phyloP scores from a whole-genome alignment of 179 eudicot species.

The Beta lomatogona region DNA sequence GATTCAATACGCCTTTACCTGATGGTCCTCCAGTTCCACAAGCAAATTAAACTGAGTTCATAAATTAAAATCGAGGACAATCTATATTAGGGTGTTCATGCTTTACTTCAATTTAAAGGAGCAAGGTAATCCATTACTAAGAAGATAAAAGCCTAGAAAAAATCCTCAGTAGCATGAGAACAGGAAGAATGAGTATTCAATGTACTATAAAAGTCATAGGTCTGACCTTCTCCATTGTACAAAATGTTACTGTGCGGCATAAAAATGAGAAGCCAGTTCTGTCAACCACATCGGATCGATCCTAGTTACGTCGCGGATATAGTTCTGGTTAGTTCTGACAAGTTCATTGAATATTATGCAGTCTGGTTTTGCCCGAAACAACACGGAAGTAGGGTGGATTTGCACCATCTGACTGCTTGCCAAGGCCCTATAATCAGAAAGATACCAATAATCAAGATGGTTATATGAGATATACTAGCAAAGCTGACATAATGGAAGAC shows the following conservation, averaged over 20 bases:
- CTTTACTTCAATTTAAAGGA: not conserved
- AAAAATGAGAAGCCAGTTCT: conserved; percentile 81
- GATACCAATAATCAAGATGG: not conserved
- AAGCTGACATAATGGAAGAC: not conserved
- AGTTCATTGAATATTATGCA: conserved; percentile 78
- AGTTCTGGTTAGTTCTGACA: conserved; percentile 68
- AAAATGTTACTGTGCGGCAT: conserved; percentile 24
- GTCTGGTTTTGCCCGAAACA: conserved; percentile 75
- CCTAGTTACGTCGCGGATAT: conserved; percentile 69
- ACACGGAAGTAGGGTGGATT: conserved; percentile 86
- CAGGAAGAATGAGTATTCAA: not conserved
- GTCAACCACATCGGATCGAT: conserved; percentile 90
- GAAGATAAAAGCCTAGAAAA: not conserved
- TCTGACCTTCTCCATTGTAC: conserved; percentile 18
- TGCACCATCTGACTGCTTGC: conserved; percentile 71
- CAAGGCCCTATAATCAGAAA: conserved; percentile 55
- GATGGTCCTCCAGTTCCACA: not conserved
- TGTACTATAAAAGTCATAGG: not conserved
- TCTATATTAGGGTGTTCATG: not conserved
- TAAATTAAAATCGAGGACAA: not conserved
- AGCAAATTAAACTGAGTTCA: not conserved
- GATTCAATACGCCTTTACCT: not conserved
- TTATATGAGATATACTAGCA: not conserved
- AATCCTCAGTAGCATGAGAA: not conserved
- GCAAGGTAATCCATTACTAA: not conserved